Percentiles rank a stretch among this genome's conserved stretches.
Conservation (phyloP, 495 filamentous ascomycete species). For the Hypoxylon fuscum region DNA sequence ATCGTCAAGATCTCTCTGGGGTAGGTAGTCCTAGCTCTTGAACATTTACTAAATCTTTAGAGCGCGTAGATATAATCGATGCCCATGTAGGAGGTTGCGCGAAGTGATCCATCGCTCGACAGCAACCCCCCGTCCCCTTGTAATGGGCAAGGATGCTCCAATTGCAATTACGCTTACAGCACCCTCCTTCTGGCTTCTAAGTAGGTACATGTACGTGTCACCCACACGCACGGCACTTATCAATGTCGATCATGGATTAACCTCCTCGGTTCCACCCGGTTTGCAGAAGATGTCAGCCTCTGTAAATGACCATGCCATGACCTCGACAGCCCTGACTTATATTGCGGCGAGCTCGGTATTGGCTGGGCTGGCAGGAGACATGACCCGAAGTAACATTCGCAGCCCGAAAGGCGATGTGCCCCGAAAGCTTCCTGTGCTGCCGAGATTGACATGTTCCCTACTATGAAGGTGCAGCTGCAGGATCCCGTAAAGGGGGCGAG, state of each 20-base stretch:
- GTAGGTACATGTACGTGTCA: conserved; percentile 8
- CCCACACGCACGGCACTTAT: conserved; percentile 27
- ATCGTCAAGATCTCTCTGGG: conserved; percentile 26
- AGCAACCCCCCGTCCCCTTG: not conserved
- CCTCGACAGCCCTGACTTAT: conserved; percentile 26
- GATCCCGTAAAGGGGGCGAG: conserved; percentile 23
- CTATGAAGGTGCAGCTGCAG: conserved; percentile 26
- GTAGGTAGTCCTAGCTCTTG: not conserved
- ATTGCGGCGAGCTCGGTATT: conserved; percentile 31
- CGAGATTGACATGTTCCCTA: conserved; percentile 32
- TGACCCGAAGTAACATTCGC: conserved; percentile 29
- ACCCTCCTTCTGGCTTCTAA: conserved; percentile 1
- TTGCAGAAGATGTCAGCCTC: conserved; percentile 33
- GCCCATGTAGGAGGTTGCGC: conserved; percentile 1
- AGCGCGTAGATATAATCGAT: not conserved
- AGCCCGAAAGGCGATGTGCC: conserved; percentile 19
- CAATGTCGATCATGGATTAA: conserved; percentile 30
- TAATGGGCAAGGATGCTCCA: not conserved
- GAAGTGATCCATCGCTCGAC: conserved; percentile 3
- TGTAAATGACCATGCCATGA: conserved; percentile 5
- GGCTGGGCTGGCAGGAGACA: conserved; percentile 23
- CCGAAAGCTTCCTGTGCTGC: conserved; percentile 26
- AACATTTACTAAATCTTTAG: conserved; percentile 1
- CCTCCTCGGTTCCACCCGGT: conserved; percentile 36
- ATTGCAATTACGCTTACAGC: conserved; percentile 3